Evolutionary conservation across 352 stramenopile species (phyloP).

Genomic region (Phytophthora pini): DNA sequence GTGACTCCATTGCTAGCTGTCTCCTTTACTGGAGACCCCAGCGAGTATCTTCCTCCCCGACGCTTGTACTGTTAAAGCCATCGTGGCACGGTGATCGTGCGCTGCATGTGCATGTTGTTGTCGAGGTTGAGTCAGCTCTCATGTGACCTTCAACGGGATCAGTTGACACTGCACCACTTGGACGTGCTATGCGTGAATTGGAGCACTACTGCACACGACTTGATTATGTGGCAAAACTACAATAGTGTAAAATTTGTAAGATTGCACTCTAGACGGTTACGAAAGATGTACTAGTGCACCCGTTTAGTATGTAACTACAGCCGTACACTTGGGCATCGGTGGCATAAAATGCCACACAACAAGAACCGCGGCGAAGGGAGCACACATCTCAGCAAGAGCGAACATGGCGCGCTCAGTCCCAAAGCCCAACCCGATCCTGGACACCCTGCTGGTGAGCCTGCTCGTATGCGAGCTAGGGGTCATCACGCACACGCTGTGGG

Average conservation of each 20-base stretch:
- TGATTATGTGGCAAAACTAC: background rate
- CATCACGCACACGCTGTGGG: constrained; percentile 65
- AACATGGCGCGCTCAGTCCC: constrained; percentile 65
- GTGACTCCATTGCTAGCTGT: too few relatives aligned
- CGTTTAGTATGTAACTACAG: constrained; percentile 1
- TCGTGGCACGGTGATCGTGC: too few relatives aligned
- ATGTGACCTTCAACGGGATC: constrained; percentile 6
- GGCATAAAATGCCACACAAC: constrained; percentile 15
- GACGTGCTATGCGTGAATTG: constrained; percentile 1
- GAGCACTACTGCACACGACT: constrained; percentile 6
- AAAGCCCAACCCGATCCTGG: constrained; percentile 72
- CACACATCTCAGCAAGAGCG: constrained; percentile 16
- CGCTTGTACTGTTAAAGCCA: too few relatives aligned
- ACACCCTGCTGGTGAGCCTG: constrained; percentile 64
- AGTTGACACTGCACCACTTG: constrained; percentile 1
- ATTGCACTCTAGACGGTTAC: too few relatives aligned
- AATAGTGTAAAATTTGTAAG: too few relatives aligned
- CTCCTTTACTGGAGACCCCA: too few relatives aligned
- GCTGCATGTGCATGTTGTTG: too few relatives aligned
- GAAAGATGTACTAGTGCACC: background rate
- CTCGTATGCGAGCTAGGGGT: constrained; percentile 71
- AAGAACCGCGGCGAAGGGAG: constrained; percentile 28
- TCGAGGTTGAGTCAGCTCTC: constrained; percentile 1
- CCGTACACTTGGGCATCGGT: background rate
- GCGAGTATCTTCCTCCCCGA: too few relatives aligned